Percentiles rank a stretch among this genome's conserved stretches.
phyloP scores from a whole-genome alignment of 176 grass and related monocot species.

The Oryza brachyantha region DNA sequence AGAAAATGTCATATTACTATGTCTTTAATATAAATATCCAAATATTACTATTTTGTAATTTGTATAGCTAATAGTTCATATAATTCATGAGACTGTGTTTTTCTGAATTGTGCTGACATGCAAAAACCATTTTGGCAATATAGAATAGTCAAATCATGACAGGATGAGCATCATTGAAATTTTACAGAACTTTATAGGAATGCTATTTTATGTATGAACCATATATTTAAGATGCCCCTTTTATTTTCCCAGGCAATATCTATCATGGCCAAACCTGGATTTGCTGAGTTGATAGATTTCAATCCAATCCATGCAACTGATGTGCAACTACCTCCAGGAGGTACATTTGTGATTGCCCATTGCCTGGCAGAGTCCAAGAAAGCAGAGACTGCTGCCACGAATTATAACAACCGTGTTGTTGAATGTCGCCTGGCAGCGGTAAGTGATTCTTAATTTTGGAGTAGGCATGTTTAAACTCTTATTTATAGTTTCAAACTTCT shows the following conservation, averaged over 20 bases:
- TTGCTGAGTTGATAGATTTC: conserved; percentile 98
- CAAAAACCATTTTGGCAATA: neutral
- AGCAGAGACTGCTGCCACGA: conserved; percentile 94
- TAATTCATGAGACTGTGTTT: neutral
- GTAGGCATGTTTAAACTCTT: neutral
- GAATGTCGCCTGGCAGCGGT: conserved; percentile 81
- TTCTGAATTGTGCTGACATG: neutral
- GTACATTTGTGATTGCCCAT: conserved; percentile 93
- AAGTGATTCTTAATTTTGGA: conserved; percentile 31
- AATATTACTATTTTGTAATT: neutral
- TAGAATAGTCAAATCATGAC: neutral
- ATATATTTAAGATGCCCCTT: neutral
- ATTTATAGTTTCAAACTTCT: neutral
- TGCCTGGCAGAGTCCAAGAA: conserved; percentile 95
- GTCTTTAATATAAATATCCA: neutral
- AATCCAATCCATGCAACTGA: conserved; percentile 91
- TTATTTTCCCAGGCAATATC: conserved; percentile 73
- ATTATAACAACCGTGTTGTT: conserved; percentile 94
- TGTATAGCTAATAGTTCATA: neutral
- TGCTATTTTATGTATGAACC: neutral
- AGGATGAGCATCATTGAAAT: neutral
- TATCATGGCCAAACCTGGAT: conserved; percentile 92
- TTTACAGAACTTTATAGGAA: too few relatives aligned
- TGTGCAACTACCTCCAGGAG: conserved; percentile 78
- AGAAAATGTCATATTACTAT: neutral